Conservation (phyloP, 1,284 basidiomycete genomes). For the Apiotrichum sp. region DNA sequence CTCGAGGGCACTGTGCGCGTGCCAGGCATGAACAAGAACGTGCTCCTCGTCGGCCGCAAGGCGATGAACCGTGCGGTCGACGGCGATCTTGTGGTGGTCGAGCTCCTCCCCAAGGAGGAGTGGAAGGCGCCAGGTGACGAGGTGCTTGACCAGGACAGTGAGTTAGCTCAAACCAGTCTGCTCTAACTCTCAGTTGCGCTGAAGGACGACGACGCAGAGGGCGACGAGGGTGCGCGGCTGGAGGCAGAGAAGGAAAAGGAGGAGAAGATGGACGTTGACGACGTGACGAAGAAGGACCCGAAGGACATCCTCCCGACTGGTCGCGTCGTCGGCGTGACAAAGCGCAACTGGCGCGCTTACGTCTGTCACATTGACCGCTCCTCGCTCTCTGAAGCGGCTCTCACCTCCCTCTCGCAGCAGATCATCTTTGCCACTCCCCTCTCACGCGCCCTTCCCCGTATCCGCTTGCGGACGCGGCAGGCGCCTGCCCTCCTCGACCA, state of each 20-base stretch:
- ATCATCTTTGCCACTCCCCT: slow-evolving; percentile 94
- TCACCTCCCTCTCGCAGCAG: slow-evolving; percentile 78
- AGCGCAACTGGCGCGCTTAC: slow-evolving; percentile 93
- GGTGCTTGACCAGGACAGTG: slow-evolving; percentile 86
- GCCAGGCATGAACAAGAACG: slow-evolving; percentile 64
- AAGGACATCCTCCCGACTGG: slow-evolving; percentile 70
- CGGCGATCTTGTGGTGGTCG: slow-evolving; percentile 87
- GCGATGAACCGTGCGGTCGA: slow-evolving; percentile 94
- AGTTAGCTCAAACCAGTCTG: slow-evolving; percentile 24
- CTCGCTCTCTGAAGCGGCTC: slow-evolving; percentile 70
- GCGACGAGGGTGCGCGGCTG: slow-evolving; percentile 69
- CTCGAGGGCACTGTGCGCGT: slow-evolving; percentile 84
- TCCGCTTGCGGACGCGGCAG: slow-evolving; percentile 89
- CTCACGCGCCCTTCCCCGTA: slow-evolving; percentile 84
- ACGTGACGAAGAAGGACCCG: slow-evolving; percentile 45
- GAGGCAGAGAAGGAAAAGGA: slow-evolving; percentile 42
- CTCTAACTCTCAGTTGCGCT: slow-evolving; percentile 57
- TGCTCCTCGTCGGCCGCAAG: slow-evolving; percentile 81
- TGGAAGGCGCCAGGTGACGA: slow-evolving; percentile 93
- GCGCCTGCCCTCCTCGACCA: slow-evolving; percentile 80
- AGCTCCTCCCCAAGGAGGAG: slow-evolving; percentile 77
- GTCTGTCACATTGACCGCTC: slow-evolving; percentile 93
- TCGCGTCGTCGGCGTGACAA: slow-evolving; percentile 82
- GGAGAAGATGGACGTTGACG: slow-evolving; percentile 39
- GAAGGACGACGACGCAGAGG: slow-evolving; percentile 86